These are phyloP conservation scores for Aureobasidium sp. DNA, from an alignment of 2,329 filamentous ascomycete species.

Conservation along the genomic window DNA sequence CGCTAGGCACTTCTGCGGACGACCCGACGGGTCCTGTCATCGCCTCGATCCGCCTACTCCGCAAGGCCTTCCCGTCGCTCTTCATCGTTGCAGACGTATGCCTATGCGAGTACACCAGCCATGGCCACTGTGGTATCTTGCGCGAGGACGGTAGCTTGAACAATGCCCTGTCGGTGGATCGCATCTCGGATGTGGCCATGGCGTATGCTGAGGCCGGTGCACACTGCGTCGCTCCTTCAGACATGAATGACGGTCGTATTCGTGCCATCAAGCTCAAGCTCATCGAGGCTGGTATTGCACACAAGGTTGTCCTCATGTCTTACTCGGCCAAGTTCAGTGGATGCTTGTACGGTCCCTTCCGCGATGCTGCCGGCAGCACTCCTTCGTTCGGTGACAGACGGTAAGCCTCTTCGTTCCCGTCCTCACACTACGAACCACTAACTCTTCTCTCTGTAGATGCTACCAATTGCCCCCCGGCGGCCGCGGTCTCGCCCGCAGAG, in stretches of 20 bases:
- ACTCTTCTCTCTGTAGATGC: conserved; percentile 49
- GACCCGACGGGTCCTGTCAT: conserved; percentile 92
- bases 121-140: conserved; percentile 95
- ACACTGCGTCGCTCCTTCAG: conserved; percentile 92
- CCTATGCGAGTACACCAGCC: conserved; percentile 96
- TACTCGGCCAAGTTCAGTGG: conserved; percentile 98
- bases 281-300: conserved; percentile 88
- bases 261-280: conserved; percentile 96
- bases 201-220: conserved; percentile 93
- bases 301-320: conserved; percentile 89
- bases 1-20: conserved; percentile 83
- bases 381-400: conserved; percentile 87
- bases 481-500: conserved; percentile 81
- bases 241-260: conserved; percentile 98
- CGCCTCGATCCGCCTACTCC: conserved; percentile 73
- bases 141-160: conserved; percentile 88
- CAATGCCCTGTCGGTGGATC: conserved; percentile 87
- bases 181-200: conserved; percentile 94
- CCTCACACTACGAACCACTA: not conserved
- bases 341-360: conserved; percentile 93
- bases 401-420: not conserved
- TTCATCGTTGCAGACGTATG: conserved; percentile 93
- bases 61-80: conserved; percentile 77
- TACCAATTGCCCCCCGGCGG: conserved; percentile 94
- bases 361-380: conserved; percentile 84